These are phyloP conservation scores for Apiospora pterosperma DNA, from an alignment of 2,329 filamentous ascomycete genomes.

Conservation along the genomic window DNA sequence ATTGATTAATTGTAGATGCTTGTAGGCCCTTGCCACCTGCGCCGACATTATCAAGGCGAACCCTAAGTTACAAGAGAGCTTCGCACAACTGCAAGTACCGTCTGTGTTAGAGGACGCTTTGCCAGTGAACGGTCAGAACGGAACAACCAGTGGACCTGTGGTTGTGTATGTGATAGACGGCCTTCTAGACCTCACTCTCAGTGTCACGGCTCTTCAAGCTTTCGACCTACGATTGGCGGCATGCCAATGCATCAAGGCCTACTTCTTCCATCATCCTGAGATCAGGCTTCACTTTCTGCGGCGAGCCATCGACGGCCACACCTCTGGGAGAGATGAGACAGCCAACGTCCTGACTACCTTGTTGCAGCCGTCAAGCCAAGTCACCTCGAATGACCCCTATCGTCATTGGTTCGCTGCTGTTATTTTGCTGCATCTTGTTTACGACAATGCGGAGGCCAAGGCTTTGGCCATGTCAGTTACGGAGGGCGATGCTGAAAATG, in stretches of 20 bases:
- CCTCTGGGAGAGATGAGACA: constrained; percentile 72
- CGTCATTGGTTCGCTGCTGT: constrained; percentile 86
- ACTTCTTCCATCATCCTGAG: constrained; percentile 77
- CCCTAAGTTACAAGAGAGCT: constrained; percentile 75
- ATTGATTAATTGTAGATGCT: constrained; percentile 2
- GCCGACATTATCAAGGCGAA: constrained; percentile 88
- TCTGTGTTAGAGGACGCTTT: constrained; percentile 46
- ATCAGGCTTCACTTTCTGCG: constrained; percentile 84
- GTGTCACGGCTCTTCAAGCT: constrained; percentile 60
- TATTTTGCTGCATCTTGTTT: constrained; percentile 80
- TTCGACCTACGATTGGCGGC: constrained; percentile 82
- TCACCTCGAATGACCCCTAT: constrained; percentile 74
- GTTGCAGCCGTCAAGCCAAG: constrained; percentile 60
- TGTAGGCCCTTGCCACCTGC: constrained; percentile 70
- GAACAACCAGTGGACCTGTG: constrained; percentile 46
- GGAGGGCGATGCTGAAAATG: constrained; percentile 83
- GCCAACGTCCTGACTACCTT: constrained; percentile 87
- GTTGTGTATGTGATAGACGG: constrained; percentile 91
- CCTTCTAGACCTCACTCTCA: constrained; percentile 77
- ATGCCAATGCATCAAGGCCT: constrained; percentile 88
- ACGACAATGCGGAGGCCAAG: constrained; percentile 78
- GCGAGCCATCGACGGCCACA: constrained; percentile 84
- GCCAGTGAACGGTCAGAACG: constrained; percentile 34
- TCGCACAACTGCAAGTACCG: constrained; percentile 80
- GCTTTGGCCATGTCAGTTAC: constrained; percentile 74